These are phyloP conservation scores for Hansenula sp. DNA, from an alignment of 1,139 yeast species.

Conservation along the genomic window DNA sequence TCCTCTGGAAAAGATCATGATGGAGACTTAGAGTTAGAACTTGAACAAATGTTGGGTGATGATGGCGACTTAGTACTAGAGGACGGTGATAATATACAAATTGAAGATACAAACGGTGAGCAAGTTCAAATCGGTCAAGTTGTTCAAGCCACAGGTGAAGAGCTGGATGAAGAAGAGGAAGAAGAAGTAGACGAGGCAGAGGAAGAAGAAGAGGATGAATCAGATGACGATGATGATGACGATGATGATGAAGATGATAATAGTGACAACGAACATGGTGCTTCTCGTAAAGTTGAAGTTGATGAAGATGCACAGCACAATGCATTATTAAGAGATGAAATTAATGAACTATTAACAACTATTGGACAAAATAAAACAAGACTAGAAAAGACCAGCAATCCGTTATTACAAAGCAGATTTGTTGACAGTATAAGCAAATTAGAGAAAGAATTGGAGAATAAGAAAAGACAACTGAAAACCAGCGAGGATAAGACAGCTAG, in stretches of 20 bases:
- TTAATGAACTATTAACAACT: constrained; percentile 75
- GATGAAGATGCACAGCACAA: constrained; percentile 55
- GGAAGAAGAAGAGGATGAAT: constrained; percentile 43
- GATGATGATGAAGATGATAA: constrained; percentile 51
- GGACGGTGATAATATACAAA: constrained; percentile 19
- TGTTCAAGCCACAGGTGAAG: constrained; percentile 24
- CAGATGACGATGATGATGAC: constrained; percentile 51
- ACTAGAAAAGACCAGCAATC: constrained; percentile 75
- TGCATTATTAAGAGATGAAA: constrained; percentile 80
- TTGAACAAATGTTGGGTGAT: constrained; percentile 34
- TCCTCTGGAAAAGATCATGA: constrained; percentile 11
- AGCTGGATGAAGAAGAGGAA: constrained; percentile 27
- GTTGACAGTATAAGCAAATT: constrained; percentile 77
- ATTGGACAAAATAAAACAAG: constrained; percentile 74
- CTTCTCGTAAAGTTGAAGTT: constrained; percentile 27
- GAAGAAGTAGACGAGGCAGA: constrained; percentile 40
- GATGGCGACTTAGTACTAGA: constrained; percentile 31
- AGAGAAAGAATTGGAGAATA: constrained; percentile 78
- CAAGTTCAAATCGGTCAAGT: neutral
- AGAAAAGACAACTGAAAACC: constrained; percentile 61
- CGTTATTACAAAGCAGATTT: constrained; percentile 84
- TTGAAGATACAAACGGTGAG: constrained; percentile 11
- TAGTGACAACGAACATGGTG: constrained; percentile 37
- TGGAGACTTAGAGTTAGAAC: constrained; percentile 35
- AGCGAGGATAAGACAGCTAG: constrained; percentile 30